Evolutionary conservation across 163 green algal species (phyloP).

Genomic region (Scenedesmus sp.): DNA sequence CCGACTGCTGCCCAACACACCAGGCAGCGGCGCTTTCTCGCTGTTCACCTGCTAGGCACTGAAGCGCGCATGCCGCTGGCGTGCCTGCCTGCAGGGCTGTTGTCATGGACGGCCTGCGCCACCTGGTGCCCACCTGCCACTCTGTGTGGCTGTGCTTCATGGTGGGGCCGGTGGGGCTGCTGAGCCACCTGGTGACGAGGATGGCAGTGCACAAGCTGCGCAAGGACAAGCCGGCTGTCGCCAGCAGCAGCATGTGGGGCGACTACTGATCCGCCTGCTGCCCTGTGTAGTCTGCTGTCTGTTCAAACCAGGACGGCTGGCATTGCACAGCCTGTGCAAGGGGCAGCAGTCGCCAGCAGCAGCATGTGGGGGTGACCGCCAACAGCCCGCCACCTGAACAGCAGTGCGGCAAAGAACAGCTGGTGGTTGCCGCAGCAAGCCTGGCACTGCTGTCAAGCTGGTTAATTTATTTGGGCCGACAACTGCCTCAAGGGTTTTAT

Average conservation of each 20-base stretch:
- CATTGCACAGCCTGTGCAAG: neutral
- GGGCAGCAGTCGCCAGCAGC: neutral
- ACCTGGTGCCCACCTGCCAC: slow-evolving; percentile 70
- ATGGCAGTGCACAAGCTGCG: slow-evolving; percentile 15
- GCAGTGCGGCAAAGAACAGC: no score
- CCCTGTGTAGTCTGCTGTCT: neutral
- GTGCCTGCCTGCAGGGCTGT: slow-evolving; percentile 67
- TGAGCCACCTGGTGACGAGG: slow-evolving; percentile 76
- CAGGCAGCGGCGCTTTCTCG: no score
- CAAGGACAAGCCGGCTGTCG: slow-evolving; percentile 15
- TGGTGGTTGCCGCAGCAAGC: no score
- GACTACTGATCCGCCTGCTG: neutral
- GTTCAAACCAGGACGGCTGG: neutral
- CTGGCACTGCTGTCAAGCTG: no score
- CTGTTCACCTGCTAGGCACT: no score
- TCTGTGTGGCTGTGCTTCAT: slow-evolving; percentile 87
- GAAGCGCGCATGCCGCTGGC: neutral
- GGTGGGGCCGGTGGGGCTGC: slow-evolving; percentile 81
- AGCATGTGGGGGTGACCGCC: neutral
- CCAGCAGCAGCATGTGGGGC: slow-evolving; percentile 52
- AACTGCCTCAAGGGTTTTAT: no score
- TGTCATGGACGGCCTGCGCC: slow-evolving; percentile 71
- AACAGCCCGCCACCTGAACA: no score
- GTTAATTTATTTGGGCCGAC: no score
- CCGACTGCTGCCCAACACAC: no score